Conservation (phyloP, 345 rosid species). For the Combretum micranthum region DNA sequence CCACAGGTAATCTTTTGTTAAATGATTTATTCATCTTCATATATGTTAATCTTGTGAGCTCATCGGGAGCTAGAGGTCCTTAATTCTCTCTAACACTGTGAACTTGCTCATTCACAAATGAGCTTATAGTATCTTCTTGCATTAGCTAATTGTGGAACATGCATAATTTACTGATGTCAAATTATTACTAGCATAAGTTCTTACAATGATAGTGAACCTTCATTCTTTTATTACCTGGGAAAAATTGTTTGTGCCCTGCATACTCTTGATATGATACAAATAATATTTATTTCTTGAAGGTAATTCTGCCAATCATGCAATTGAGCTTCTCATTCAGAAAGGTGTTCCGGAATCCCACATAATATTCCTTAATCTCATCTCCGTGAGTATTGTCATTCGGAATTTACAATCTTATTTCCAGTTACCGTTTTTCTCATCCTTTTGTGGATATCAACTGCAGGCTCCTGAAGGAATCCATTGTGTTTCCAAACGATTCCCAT, state of each 20-base stretch:
- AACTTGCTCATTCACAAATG: background rate
- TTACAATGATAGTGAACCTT: too few relatives aligned
- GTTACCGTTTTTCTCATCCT: background rate
- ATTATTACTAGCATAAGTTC: too few relatives aligned
- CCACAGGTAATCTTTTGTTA: slow-evolving; percentile 51
- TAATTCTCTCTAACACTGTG: background rate
- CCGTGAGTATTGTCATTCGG: slow-evolving; percentile 39
- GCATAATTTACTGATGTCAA: too few relatives aligned
- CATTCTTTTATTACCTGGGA: too few relatives aligned
- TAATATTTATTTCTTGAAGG: slow-evolving; percentile 33
- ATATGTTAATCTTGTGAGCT: background rate
- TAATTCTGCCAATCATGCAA: slow-evolving; percentile 94
- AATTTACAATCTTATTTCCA: background rate
- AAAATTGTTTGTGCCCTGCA: too few relatives aligned
- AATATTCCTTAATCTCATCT: slow-evolving; percentile 87
- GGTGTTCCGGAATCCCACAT: slow-evolving; percentile 98
- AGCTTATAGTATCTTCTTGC: too few relatives aligned
- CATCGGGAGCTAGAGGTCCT: background rate
- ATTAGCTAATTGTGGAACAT: background rate
- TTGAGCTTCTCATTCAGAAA: slow-evolving; percentile 73
- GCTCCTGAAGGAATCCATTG: slow-evolving; percentile 98
- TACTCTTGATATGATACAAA: too few relatives aligned
- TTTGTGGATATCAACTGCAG: slow-evolving; percentile 24
- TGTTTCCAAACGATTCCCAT: slow-evolving; percentile 73
- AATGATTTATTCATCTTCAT: background rate